Base-by-base conservation (phyloP, 192 early-diverging fungal genomes). In the Radiomyces spectabilis region DNA sequence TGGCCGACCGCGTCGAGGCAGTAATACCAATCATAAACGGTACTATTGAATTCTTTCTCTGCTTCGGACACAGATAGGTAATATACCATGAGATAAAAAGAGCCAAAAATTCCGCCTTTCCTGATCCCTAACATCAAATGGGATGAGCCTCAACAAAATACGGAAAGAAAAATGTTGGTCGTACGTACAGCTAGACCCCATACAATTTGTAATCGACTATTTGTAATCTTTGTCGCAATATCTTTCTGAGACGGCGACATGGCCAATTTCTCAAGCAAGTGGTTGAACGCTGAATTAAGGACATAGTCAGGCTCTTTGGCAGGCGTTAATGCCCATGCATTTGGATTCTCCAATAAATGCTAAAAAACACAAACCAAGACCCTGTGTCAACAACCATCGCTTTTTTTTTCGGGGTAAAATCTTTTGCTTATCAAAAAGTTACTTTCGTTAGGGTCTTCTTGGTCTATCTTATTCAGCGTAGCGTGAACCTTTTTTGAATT, bases 81-180 rank as follows among this genome's bases (percentile, higher is more conserved):
- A 72, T 44, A 32, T 67, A 70, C 53, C 72, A 57, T 13, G 65
- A 37, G 2, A 68, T 47, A 16, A 72, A 66, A 13, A 77, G 53
- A 5, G 76, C 72, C 22, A 78, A 49, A 40, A 78, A 78, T 18
- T 74, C 65, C 0, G 76, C 74, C 41, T 78, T 78, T 31, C 76
- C 76, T 1, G 76, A 78, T 7, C 76, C 76, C 76, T 78, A 4
- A 40, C n/a, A n/a, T n/a, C n/a, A n/a, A n/a, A n/a, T n/a, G n/a
- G n/a, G n/a, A n/a, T n/a, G n/a, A n/a, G n/a, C n/a, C n/a, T n/a
- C n/a, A n/a, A n/a, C n/a, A n/a, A n/a, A n/a, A n/a, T n/a, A n/a
- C n/a, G n/a, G n/a, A n/a, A n/a, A n/a, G n/a, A n/a, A n/a, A n/a
- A n/a, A n/a, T n/a, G n/a, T n/a, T n/a, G n/a, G n/a, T n/a, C n/a